These are phyloP conservation scores for Globisporangium solare DNA, from an alignment of 352 stramenopile genomes.

Conservation along the genomic window DNA sequence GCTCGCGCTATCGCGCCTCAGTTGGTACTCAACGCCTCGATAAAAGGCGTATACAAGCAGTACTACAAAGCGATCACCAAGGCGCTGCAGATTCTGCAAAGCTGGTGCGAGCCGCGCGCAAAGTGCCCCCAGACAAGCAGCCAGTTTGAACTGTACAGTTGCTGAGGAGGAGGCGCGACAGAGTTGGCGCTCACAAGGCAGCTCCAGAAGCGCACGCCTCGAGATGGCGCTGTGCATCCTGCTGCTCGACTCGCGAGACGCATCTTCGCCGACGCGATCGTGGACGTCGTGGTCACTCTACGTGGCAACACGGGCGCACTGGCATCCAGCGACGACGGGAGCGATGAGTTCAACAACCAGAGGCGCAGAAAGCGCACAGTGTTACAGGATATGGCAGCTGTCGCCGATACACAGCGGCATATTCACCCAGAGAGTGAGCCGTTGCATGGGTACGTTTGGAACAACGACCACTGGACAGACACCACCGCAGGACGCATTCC, in stretches of 20 bases:
- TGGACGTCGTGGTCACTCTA: conserved; percentile 30
- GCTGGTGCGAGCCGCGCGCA: conserved; percentile 23
- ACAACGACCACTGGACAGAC: conserved; percentile 24
- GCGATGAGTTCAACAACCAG: not conserved
- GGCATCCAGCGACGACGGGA: not conserved
- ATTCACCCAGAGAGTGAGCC: no score
- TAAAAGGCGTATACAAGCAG: conserved; percentile 63
- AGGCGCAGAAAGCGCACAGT: conserved; percentile 21
- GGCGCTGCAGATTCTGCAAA: conserved; percentile 44
- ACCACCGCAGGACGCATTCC: conserved; percentile 26
- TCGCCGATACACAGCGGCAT: conserved; percentile 1
- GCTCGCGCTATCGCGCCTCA: conserved; percentile 31
- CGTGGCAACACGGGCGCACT: conserved; percentile 20
- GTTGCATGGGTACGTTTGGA: conserved; percentile 18
- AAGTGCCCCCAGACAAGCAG: not conserved
- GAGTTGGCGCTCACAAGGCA: conserved; percentile 36
- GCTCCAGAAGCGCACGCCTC: conserved; percentile 5
- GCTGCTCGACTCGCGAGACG: conserved; percentile 12
- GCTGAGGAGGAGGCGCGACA: conserved; percentile 39
- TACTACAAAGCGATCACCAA: conserved; percentile 58
- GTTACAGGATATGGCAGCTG: conserved; percentile 19
- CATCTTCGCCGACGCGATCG: conserved; percentile 22
- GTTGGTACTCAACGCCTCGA: conserved; percentile 45
- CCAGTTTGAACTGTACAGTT: conserved; percentile 17
- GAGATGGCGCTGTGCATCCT: not conserved